Base-by-base conservation (phyloP, 148 eudicot genomes). In the Nyssa sinensis region DNA sequence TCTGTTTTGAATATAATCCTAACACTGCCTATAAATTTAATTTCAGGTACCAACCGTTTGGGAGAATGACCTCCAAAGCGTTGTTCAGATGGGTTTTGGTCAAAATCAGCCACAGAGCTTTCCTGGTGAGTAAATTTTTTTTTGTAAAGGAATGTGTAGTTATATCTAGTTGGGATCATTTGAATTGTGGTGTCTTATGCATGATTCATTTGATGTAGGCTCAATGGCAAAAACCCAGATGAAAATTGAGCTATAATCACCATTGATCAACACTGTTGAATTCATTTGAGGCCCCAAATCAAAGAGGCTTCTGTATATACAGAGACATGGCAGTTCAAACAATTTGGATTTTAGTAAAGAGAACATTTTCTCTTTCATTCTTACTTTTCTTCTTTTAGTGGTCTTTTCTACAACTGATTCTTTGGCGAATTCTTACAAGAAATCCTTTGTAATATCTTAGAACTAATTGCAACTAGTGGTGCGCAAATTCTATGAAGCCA, bases 21-120 rank as follows among this genome's bases (percentile, higher is more conserved):
- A 32, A n/a, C 1, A 17, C 7, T 59, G 51, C 10, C 59, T 11
- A 28, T 30, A 3, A 5, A n/a, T 53, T n/a, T 7, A 33, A 70
- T 64, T 60, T 8, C 79, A 93, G 96, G 67, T 82, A 25, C 81
- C 91, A 7, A 35, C 83, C 53, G 79, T 86, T 32, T 89, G 92
- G 94, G 97, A 85, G 57, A 88, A 89, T 72, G 97, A 93, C 82
- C 93, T 93, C 41, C 91, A 91, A 49, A 93, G 86, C 75, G 66
- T 93, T 81, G 93, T 93, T 69, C 98, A 86, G 65, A 88, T 82
- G 86, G 86, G 87, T 66, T 80, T 69, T 41, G 74, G 68, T 29
- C 79, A 76, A 75, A 86, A 84, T 79, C 87, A 87, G 72, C 64
- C 81, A 21, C 90, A 82, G 73, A 78, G 69, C 72, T 66, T 84